phyloP scores from a whole-genome alignment of 176 grass and related monocot genomes.

The Paspalum notatum region DNA sequence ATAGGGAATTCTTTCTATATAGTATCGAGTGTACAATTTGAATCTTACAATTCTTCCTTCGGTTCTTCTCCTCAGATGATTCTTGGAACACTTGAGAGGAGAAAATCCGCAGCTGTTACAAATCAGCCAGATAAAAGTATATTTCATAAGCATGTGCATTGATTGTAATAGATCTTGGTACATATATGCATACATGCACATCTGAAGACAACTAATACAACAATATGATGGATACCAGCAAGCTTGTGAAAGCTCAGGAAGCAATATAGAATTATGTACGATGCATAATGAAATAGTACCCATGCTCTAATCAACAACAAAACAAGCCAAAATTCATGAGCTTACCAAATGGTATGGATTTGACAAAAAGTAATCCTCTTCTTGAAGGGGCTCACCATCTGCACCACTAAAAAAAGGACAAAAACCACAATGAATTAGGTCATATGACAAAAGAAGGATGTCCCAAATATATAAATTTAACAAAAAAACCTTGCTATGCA shows the following conservation, averaged over 20 bases:
- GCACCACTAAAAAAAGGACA: conserved; percentile 53
- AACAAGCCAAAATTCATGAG: conserved; percentile 34
- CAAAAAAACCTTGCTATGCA: conserved; percentile 8
- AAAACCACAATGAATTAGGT: conserved; percentile 46
- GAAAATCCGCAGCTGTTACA: conserved; percentile 83
- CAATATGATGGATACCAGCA: background rate
- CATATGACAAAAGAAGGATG: conserved; percentile 19
- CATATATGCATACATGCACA: background rate
- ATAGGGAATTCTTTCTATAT: background rate
- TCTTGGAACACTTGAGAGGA: conserved; percentile 97
- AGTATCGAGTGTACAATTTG: conserved; percentile 26
- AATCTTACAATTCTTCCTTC: conserved; percentile 78
- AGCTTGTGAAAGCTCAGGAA: conserved; percentile 30
- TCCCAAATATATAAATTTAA: conserved; percentile 14
- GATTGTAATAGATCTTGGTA: conserved; percentile 20
- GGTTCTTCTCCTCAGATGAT: conserved; percentile 70
- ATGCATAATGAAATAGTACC: conserved; percentile 2
- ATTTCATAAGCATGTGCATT: conserved; percentile 20
- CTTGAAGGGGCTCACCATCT: conserved; percentile 77
- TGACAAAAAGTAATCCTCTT: conserved; percentile 95
- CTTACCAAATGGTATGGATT: conserved; percentile 99
- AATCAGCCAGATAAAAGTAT: conserved; percentile 20
- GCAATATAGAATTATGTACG: background rate
- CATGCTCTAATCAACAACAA: background rate
- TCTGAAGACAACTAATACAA: conserved; percentile 18